These are phyloP conservation scores for Coemansia sp. DNA, from an alignment of 192 early-diverging fungal species.

Conservation along the genomic window DNA sequence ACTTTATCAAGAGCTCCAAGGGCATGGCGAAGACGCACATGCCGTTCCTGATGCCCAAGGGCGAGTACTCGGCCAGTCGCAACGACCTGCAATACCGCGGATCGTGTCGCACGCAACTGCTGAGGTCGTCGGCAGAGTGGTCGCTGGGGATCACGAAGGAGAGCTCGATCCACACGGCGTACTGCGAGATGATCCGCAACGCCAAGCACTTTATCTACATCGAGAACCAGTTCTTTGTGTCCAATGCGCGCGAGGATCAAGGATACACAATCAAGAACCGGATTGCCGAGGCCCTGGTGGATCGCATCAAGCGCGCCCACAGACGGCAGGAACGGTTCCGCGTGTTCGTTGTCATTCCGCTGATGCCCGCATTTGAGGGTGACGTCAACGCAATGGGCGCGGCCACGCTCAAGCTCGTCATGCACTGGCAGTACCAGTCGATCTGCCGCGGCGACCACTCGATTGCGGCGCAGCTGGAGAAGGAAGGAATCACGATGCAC, in stretches of 20 bases:
- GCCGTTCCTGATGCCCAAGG: constrained; percentile 69
- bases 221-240: constrained; percentile 90
- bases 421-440: constrained; percentile 80
- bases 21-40: constrained; percentile 58
- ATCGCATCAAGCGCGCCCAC: constrained; percentile 75
- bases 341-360: constrained; percentile 77
- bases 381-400: constrained; percentile 74
- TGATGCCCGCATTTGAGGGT: constrained; percentile 83
- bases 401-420: constrained; percentile 69
- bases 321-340: constrained; percentile 67
- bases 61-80: constrained; percentile 62
- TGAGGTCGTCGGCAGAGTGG: constrained; percentile 70
- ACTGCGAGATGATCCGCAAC: constrained; percentile 66
- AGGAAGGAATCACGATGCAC: constrained; percentile 59
- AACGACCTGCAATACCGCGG: constrained; percentile 62
- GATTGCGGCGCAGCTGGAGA: constrained; percentile 60
- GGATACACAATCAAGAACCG: constrained; percentile 73
- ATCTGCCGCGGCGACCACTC: constrained; percentile 75
- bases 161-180: constrained; percentile 80
- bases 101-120: constrained; percentile 63
- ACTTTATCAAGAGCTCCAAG: constrained; percentile 78
- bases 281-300: constrained; percentile 74
- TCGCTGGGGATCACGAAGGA: constrained; percentile 65
- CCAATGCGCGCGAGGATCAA: constrained; percentile 49
- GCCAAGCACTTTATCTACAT: constrained; percentile 86